Evolutionary conservation across 805 yeast species (phyloP).

Genomic region (Metschnikowia hibisci): DNA sequence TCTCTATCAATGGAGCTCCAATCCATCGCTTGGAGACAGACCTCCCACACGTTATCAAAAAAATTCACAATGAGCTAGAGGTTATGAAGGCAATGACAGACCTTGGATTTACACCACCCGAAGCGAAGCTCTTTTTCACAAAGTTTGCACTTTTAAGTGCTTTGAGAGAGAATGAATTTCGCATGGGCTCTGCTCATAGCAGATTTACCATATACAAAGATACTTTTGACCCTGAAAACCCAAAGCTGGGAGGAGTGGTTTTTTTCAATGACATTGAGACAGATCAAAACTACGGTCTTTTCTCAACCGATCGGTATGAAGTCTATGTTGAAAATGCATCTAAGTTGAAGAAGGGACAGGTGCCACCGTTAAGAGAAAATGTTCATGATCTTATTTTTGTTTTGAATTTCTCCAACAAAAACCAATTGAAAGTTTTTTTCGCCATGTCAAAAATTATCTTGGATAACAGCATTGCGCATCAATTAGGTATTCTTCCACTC

Average conservation of each 20-base stretch:
- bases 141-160: constrained; percentile 41
- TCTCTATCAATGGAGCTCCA: constrained; percentile 70
- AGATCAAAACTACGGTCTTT: constrained; percentile 51
- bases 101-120: constrained; percentile 29
- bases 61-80: constrained; percentile 24
- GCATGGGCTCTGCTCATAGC: constrained; percentile 33
- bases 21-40: constrained; percentile 44
- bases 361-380: constrained; percentile 71
- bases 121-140: constrained; percentile 30
- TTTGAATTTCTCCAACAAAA: constrained; percentile 51
- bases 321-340: constrained; percentile 37
- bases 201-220: constrained; percentile 32
- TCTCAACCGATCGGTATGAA: constrained; percentile 39
- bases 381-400: constrained; percentile 71
- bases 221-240: constrained; percentile 15
- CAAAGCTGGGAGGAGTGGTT: constrained; percentile 42
- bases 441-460: constrained; percentile 48
- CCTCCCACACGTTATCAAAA: constrained; percentile 41
- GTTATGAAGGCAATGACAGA: constrained; percentile 22
- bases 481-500: constrained; percentile 79
- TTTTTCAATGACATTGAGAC: constrained; percentile 75
- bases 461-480: constrained; percentile 65
- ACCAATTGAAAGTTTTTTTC: constrained; percentile 48
- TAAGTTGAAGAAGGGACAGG: constrained; percentile 40
- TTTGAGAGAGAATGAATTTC: constrained; percentile 34